Percentiles rank a stretch among this genome's conserved stretches.
Conservation (phyloP, 2,329 filamentous ascomycete genomes). For the Fusarium virguliforme region DNA sequence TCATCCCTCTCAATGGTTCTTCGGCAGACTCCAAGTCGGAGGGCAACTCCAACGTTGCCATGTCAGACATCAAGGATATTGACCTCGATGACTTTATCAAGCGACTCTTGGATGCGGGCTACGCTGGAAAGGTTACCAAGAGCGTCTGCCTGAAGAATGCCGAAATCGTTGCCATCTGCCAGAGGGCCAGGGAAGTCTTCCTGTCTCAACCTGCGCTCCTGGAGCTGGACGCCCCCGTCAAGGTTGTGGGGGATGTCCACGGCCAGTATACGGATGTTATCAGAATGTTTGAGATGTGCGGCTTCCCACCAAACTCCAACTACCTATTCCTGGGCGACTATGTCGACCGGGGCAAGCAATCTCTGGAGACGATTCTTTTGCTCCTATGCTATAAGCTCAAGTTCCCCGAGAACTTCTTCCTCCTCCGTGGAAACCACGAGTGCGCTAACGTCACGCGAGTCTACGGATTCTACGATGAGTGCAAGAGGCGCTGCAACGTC, state of each 20-base stretch:
- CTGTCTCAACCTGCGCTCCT: slow-evolving; percentile 92
- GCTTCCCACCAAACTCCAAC: slow-evolving; percentile 98
- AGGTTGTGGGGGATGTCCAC: slow-evolving; percentile 99
- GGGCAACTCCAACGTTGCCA: slow-evolving; percentile 75
- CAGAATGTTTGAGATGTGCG: slow-evolving; percentile 97
- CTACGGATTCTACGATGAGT: slow-evolving; percentile 99
- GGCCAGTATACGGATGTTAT: slow-evolving; percentile 99
- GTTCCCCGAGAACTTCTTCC: slow-evolving; percentile 99
- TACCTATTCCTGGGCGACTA: slow-evolving; percentile 99
- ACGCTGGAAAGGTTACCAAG: slow-evolving; percentile 97
- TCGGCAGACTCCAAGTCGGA: slow-evolving; percentile 64
- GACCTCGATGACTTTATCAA: slow-evolving; percentile 99
- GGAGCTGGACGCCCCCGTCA: slow-evolving; percentile 94
- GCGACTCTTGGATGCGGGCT: slow-evolving; percentile 92
- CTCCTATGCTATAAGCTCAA: slow-evolving; percentile 99
- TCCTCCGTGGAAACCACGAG: slow-evolving; percentile 98
- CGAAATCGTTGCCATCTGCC: slow-evolving; percentile 94
- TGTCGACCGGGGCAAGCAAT: slow-evolving; percentile 99
- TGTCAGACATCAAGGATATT: slow-evolving; percentile 91
- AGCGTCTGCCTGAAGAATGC: slow-evolving; percentile 97
- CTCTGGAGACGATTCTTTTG: slow-evolving; percentile 97
- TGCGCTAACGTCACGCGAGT: slow-evolving; percentile 99
- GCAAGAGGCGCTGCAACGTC: slow-evolving; percentile 99
- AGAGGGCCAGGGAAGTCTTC: slow-evolving; percentile 89
- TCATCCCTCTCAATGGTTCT: slow-evolving; percentile 73